Evolutionary conservation across 805 yeast genomes (phyloP).

Genomic region (Starmerella roubikii): DNA sequence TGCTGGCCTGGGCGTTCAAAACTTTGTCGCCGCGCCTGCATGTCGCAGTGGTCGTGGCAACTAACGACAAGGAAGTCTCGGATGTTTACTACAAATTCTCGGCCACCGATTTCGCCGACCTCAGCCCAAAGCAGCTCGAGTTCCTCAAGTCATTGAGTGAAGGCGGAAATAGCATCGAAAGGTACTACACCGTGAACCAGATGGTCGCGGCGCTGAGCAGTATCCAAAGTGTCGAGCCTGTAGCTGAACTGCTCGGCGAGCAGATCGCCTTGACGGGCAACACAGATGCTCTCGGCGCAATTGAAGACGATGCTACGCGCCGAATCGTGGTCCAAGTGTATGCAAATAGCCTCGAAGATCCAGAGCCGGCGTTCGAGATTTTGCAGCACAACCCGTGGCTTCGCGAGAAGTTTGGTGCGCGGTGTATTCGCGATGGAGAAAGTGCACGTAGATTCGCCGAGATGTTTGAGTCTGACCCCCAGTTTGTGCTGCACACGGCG

Average conservation of each 20-base stretch:
- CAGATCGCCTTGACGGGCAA: constrained; percentile 1
- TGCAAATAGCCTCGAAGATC: background rate
- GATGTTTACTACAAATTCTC: constrained; percentile 2
- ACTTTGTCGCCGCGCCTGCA: constrained; percentile 1
- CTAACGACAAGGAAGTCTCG: background rate
- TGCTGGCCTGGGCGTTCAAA: background rate
- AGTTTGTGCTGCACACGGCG: constrained; percentile 1
- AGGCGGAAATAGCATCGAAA: background rate
- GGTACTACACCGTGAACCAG: constrained; percentile 5
- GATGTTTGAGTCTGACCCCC: constrained; percentile 2
- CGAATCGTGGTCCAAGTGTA: background rate
- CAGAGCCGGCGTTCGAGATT: background rate
- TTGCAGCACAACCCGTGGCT: background rate
- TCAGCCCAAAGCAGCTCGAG: constrained; percentile 1
- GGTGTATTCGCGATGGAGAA: background rate
- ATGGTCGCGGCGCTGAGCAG: background rate
- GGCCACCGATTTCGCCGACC: constrained; percentile 1
- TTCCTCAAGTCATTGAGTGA: constrained; percentile 1
- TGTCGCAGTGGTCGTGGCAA: constrained; percentile 7
- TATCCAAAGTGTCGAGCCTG: background rate
- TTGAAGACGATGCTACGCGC: background rate
- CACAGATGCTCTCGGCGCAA: background rate
- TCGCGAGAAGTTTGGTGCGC: background rate
- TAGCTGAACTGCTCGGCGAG: background rate
- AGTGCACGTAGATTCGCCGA: background rate